Evolutionary conservation across 192 early-diverging fungal species (phyloP).

Genomic region (Pilaira anomala): DNA sequence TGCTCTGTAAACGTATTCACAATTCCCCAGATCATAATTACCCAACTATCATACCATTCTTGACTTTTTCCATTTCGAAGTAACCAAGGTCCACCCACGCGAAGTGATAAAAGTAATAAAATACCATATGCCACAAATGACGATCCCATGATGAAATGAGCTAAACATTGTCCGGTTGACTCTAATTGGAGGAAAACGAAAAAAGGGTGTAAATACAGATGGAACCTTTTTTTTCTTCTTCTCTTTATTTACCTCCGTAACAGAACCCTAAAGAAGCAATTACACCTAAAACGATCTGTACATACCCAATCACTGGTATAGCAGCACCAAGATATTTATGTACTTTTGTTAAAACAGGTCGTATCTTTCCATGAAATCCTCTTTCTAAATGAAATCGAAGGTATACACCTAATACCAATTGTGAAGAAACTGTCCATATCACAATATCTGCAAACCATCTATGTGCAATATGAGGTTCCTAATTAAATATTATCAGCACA

Average conservation of each 20-base stretch:
- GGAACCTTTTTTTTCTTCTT: no score
- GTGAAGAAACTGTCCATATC: constrained; percentile 48
- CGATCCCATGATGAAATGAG: constrained; percentile 72
- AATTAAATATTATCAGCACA: neutral
- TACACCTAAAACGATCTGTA: constrained; percentile 63
- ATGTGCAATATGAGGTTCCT: constrained; percentile 57
- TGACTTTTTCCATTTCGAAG: constrained; percentile 52
- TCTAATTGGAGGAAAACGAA: constrained; percentile 28
- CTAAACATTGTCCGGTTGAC: constrained; percentile 61
- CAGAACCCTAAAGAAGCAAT: constrained; percentile 62
- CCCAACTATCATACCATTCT: constrained; percentile 67
- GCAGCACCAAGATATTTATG: constrained; percentile 52
- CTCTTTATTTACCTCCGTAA: constrained; percentile 45
- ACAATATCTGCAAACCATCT: constrained; percentile 60
- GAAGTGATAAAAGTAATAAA: constrained; percentile 51
- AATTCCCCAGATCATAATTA: constrained; percentile 64
- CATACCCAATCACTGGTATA: constrained; percentile 57
- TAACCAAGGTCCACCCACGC: constrained; percentile 59
- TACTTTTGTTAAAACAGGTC: constrained; percentile 44
- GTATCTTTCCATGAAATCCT: constrained; percentile 48
- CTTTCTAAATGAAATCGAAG: constrained; percentile 58
- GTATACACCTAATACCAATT: constrained; percentile 55
- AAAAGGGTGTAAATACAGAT: neutral
- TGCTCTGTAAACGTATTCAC: constrained; percentile 73
- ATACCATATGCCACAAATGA: constrained; percentile 69